Base-by-base conservation (phyloP, 441 rosid genomes). In the Syzygium syzygioides region DNA sequence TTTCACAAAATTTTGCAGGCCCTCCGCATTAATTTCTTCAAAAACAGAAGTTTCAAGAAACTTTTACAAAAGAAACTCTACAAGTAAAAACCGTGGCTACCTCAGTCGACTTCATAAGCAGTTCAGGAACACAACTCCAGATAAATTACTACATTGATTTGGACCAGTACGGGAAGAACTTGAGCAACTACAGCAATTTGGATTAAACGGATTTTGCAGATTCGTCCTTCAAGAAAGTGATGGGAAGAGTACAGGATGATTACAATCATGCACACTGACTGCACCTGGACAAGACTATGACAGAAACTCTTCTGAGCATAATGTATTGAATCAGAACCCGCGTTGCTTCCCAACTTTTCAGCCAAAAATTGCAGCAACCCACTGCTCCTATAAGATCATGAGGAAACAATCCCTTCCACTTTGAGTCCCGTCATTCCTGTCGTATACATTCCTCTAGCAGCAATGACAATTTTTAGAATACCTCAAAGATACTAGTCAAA, bases 1-100 rank as follows among this genome's bases (percentile, higher is more conserved):
- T 20, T 71, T 20, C 50, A 71, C 80, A 71, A 71, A 71, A 37
- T 10, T 23, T 20, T 37, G 80, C 80, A 37, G 5, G 50, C 52
- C 80, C 52, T 20, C 14, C n/a, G 3, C 17, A 71, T 37, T 3
- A 1, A 37, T 71, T 37, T 37, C 28, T 7, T 6, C 0, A 9
- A 66, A 32, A 19, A 34, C 1, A 18, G 26, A n/a, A 20, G 17
- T 37, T 71, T 20, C 50, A 37, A 37, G 17, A 37, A 71, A 20
- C 37, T 11, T 41, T 37, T 20, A 37, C 28, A 20, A 20, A 18
- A 34, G 14, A 34, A 68, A 68, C 48, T 10, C 48, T 37, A 19
- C 7, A 11, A 1, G 25, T 10, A 1, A 34, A 34, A 19, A 68
- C 28, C 1, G 8, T 14, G 4, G 11, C 1, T 2, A 19, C n/a